A percentile compares a stretch with the other conserved stretches of the same genome.
Conservation (phyloP, 1,284 basidiomycete genomes). For the Dichomitus squalens region DNA sequence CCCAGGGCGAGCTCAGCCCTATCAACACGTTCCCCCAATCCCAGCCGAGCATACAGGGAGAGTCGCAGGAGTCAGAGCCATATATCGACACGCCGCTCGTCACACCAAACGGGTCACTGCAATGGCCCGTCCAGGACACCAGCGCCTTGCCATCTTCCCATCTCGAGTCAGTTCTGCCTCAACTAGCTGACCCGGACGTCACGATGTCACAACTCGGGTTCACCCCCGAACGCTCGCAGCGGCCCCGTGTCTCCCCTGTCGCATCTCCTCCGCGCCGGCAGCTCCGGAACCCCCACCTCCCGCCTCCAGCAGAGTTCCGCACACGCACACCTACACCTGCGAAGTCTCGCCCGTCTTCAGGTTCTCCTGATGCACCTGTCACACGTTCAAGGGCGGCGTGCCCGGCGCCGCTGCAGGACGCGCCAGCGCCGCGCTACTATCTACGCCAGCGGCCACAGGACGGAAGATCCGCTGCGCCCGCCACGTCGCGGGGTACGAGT, state of each 20-base stretch:
- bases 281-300: slow-evolving; percentile 8
- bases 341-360: slow-evolving; percentile 2
- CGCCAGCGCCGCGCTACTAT: slow-evolving; percentile 16
- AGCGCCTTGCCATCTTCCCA: slow-evolving; percentile 41
- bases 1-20: slow-evolving; percentile 5
- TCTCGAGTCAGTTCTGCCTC: slow-evolving; percentile 38
- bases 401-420: neutral
- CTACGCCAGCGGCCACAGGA: slow-evolving; percentile 15
- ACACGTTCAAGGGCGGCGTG: neutral
- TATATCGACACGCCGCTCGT: slow-evolving; percentile 53
- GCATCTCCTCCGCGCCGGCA: neutral
- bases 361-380: neutral
- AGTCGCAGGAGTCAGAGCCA: slow-evolving; percentile 47
- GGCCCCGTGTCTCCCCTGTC: neutral
- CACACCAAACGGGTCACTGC: slow-evolving; percentile 57
- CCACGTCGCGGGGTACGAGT: slow-evolving; percentile 4
- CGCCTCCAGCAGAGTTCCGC: slow-evolving; percentile 11
- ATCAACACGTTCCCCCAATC: slow-evolving; percentile 14
- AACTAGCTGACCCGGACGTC: slow-evolving; percentile 28
- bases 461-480: neutral
- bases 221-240: slow-evolving; percentile 30
- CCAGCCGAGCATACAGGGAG: slow-evolving; percentile 24
- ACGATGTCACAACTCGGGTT: slow-evolving; percentile 41
- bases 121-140: slow-evolving; percentile 40
- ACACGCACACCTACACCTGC: slow-evolving; percentile 2